A percentile compares a stretch with the other conserved stretches of the same genome.
phyloP scores from a whole-genome alignment of 306 rosid species.

The Parietaria judaica region DNA sequence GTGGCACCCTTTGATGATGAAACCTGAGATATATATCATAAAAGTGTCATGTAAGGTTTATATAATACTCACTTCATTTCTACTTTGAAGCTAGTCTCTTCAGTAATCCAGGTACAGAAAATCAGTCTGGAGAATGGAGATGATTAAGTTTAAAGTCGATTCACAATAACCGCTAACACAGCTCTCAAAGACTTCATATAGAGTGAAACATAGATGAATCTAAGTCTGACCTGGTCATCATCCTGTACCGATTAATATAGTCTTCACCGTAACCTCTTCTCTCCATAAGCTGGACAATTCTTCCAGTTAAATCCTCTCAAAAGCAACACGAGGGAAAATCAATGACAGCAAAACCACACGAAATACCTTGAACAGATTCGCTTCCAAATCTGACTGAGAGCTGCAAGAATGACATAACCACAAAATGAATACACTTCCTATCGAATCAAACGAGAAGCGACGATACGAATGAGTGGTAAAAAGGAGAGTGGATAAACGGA shows the following conservation, averaged over 20 bases:
- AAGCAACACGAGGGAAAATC: constrained; percentile 1
- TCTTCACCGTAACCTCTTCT: constrained; percentile 83
- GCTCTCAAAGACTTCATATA: too few relatives aligned
- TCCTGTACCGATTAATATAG: constrained; percentile 76
- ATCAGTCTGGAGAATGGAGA: neutral
- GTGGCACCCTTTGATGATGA: constrained; percentile 95
- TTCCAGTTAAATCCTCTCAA: neutral
- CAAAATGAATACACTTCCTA: neutral
- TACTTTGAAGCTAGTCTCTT: neutral
- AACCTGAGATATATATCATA: constrained; percentile 41
- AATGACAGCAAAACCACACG: neutral
- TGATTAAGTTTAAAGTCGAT: too few relatives aligned
- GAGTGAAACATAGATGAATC: too few relatives aligned
- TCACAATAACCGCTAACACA: too few relatives aligned
- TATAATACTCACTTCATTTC: constrained; percentile 2
- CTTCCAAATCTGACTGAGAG: constrained; percentile 85
- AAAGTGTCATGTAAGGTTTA: constrained; percentile 3
- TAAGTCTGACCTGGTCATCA: constrained; percentile 75
- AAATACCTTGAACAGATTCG: constrained; percentile 77
- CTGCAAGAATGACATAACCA: constrained; percentile 36
- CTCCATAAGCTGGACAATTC: constrained; percentile 68
- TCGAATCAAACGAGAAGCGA: neutral
- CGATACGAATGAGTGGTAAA: neutral
- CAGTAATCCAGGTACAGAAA: neutral
- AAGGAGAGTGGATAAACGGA: constrained; percentile 8